These are phyloP conservation scores for Pleurotus platypus DNA, from an alignment of 768 basidiomycete genomes.

Conservation along the genomic window DNA sequence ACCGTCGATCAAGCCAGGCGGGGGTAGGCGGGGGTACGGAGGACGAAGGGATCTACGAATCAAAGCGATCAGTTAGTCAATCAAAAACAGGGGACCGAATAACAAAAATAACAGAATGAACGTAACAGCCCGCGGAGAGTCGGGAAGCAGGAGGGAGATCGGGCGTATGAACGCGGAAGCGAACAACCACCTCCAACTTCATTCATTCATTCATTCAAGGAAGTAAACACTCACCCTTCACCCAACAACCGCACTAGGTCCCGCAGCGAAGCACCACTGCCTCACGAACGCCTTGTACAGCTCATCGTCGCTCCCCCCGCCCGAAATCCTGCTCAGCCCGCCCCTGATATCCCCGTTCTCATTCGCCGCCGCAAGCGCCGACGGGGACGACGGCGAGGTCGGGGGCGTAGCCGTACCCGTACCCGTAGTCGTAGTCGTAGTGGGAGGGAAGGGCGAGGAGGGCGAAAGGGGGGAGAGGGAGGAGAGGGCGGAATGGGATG, in stretches of 20 bases:
- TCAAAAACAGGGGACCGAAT: too few relatives aligned
- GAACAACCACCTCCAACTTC: too few relatives aligned
- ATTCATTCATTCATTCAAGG: neutral
- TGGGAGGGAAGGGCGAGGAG: conserved; percentile 6
- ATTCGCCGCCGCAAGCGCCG: neutral
- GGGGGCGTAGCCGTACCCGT: neutral
- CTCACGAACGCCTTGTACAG: conserved; percentile 58
- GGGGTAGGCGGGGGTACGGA: too few relatives aligned
- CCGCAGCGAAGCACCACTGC: conserved; percentile 69
- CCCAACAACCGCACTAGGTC: conserved; percentile 9
- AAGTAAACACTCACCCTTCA: neutral
- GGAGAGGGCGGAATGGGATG: too few relatives aligned
- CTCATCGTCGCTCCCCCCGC: conserved; percentile 17
- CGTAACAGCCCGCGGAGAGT: neutral
- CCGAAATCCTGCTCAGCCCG: conserved; percentile 3
- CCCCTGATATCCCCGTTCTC: neutral
- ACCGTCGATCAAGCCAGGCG: neutral
- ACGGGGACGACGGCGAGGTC: too few relatives aligned
- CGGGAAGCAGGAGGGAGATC: neutral
- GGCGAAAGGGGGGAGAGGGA: neutral
- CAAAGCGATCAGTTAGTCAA: too few relatives aligned
- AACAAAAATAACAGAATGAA: too few relatives aligned
- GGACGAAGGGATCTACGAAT: neutral
- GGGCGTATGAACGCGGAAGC: neutral
- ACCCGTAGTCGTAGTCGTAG: conserved; percentile 18